Percentiles rank a stretch among this genome's conserved stretches.
Evolutionary conservation across 2,329 filamentous ascomycete species (phyloP).

Genomic region (Trichoderma atroviride): DNA sequence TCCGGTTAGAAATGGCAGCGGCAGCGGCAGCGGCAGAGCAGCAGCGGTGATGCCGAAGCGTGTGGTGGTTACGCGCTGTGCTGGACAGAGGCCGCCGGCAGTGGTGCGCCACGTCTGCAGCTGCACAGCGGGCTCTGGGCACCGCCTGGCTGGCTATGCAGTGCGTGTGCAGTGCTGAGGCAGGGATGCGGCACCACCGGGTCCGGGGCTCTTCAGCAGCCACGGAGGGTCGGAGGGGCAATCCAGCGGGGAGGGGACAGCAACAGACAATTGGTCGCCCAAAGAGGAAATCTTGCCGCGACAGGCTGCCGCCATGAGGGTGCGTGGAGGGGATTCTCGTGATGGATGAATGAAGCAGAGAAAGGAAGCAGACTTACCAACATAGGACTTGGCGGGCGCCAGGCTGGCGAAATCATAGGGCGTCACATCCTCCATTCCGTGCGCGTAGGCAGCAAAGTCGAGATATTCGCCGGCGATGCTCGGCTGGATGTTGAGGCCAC

Average conservation of each 20-base stretch:
- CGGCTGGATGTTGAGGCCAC: conserved; percentile 60
- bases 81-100: conserved; percentile 21
- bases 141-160: conserved; percentile 25
- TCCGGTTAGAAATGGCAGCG: background rate
- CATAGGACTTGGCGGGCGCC: conserved; percentile 53
- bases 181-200: conserved; percentile 13
- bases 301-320: conserved; percentile 10
- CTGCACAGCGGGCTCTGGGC: conserved; percentile 15
- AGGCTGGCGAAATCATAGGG: conserved; percentile 47
- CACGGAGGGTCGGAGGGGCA: conserved; percentile 31
- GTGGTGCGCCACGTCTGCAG: conserved; percentile 6
- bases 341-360: background rate
- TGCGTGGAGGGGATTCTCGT: background rate
- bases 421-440: conserved; percentile 54
- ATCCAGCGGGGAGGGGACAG: conserved; percentile 7
- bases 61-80: background rate
- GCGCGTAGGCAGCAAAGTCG: conserved; percentile 57
- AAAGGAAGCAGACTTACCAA: conserved; percentile 54
- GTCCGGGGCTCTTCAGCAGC: conserved; percentile 13
- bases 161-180: conserved; percentile 16
- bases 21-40: background rate
- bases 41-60: conserved; percentile 20
- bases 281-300: conserved; percentile 18
- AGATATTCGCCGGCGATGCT: conserved; percentile 63
- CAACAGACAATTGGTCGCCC: conserved; percentile 7